A percentile compares a stretch with the other conserved stretches of the same genome.
These are phyloP conservation scores for Senna siamea DNA, from an alignment of 306 rosid genomes.

Conservation along the genomic window DNA sequence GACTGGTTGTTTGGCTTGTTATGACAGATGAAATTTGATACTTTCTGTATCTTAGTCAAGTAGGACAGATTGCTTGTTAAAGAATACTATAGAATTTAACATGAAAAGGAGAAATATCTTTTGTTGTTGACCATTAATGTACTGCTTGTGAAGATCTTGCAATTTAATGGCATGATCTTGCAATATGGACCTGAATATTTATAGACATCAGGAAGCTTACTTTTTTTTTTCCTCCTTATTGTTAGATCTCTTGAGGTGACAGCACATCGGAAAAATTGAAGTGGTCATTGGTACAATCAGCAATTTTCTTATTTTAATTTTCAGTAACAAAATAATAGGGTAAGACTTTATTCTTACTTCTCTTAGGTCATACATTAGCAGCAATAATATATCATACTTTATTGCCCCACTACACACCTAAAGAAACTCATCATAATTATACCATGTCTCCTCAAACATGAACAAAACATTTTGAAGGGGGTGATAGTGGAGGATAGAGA, in stretches of 20 bases:
- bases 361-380: constrained; percentile 25
- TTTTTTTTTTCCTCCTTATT: neutral
- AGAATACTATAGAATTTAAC: neutral
- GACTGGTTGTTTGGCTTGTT: neutral
- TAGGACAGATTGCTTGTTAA: neutral
- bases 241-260: neutral
- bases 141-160: neutral
- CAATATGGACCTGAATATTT: constrained; percentile 10
- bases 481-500: neutral
- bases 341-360: constrained; percentile 39
- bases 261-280: neutral
- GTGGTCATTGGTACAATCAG: neutral
- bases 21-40: neutral
- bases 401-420: constrained; percentile 41
- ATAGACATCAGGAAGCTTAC: neutral
- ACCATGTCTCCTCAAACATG: constrained; percentile 48
- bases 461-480: constrained; percentile 44
- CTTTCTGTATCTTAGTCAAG: neutral
- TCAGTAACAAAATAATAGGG: constrained; percentile 14
- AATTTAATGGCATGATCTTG: neutral
- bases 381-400: constrained; percentile 38
- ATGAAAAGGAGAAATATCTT: constrained; percentile 2
- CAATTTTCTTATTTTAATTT: neutral
- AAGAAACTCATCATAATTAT: constrained; percentile 45
- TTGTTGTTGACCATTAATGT: neutral